phyloP scores from a whole-genome alignment of 192 early-diverging fungal genomes.

The Globomyces pollinis-pini region DNA sequence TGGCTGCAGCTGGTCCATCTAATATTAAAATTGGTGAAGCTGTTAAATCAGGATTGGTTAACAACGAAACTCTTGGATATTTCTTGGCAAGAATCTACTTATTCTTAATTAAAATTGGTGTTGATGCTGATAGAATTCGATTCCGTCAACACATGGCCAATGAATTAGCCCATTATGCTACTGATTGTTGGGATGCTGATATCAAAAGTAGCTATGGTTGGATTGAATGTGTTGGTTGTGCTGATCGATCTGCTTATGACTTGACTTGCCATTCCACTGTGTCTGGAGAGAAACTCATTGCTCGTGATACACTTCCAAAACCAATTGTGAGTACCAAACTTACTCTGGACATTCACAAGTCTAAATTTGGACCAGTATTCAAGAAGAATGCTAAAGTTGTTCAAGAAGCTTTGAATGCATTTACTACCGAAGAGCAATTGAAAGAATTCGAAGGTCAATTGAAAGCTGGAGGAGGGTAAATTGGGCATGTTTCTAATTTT shows the following conservation, averaged over 20 bases:
- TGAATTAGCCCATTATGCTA: constrained; percentile 99
- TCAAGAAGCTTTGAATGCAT: constrained; percentile 63
- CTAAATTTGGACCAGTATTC: constrained; percentile 84
- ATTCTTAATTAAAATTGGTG: constrained; percentile 86
- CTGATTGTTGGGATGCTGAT: constrained; percentile 95
- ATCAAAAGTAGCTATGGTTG: constrained; percentile 91
- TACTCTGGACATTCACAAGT: constrained; percentile 81
- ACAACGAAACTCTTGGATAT: constrained; percentile 98
- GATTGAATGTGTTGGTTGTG: constrained; percentile 99
- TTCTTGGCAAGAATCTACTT: constrained; percentile 91
- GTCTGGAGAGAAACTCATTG: constrained; percentile 90
- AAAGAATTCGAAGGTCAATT: constrained; percentile 39
- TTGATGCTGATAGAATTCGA: constrained; percentile 73
- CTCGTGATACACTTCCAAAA: constrained; percentile 79
- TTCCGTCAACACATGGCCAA: constrained; percentile 99
- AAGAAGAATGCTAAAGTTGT: constrained; percentile 88
- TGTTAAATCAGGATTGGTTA: constrained; percentile 74
- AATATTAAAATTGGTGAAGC: constrained; percentile 85
- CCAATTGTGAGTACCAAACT: constrained; percentile 70
- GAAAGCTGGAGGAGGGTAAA: constrained; percentile 14
- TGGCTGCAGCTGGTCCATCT: constrained; percentile 65
- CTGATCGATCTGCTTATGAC: constrained; percentile 97
- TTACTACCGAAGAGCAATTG: constrained; percentile 33
- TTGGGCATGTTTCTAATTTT: constrained; percentile 6
- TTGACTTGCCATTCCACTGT: constrained; percentile 80